Base-by-base conservation (phyloP, 2,329 filamentous ascomycete species). In the Zasmidium citrigriseum region DNA sequence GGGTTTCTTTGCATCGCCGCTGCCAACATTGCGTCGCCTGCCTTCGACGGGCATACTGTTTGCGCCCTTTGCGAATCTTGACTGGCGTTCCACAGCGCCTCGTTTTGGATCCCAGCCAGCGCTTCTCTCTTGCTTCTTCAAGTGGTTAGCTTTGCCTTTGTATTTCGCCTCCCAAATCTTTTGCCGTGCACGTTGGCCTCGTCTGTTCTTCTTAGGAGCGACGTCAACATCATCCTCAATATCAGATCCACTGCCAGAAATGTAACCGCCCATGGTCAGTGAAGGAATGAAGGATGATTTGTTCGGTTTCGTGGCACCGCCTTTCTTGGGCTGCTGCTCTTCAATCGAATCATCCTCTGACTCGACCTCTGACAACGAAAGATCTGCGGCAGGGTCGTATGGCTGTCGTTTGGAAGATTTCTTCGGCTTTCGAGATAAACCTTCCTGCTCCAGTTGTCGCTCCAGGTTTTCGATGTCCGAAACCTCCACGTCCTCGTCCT, bases 141-240 rank as follows among this genome's bases (percentile, higher is more conserved):
- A 50, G 68, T 92, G 89, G 65, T 87, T 89, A 1, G 90, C 91
- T 61, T 83, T 81, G 14, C 82, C 79, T 51, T 89, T 89, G 72
- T 82, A 93, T 70, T 93, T 93, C 77, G 90, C 88, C 77, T 93
- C 90, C 79, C 86, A 89, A 58, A 95, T 89, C 22, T 86, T 84
- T 70, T 90, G 89, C 9, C 90, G 84, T n/a, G 88, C 89, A 46
- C 86, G 83, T 75, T 96, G 90, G 2, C 90, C 90, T 48, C 86
- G 82, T 21, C 89, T 82, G 68, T 93, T 93, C 75, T 92, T 93
- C 66, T 85, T 85, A 0, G 80, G 75, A 1, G 79, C 65, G 3
- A 79, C 79, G 4, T 83, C 83, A 1, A 73, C 67, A 18, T 80
- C 77, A 21, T 81, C 74, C 53, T 91, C 89, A 21, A 90, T 77